These are phyloP conservation scores for Cucurbita ficifolia DNA, from an alignment of 306 rosid genomes.

Conservation along the genomic window DNA sequence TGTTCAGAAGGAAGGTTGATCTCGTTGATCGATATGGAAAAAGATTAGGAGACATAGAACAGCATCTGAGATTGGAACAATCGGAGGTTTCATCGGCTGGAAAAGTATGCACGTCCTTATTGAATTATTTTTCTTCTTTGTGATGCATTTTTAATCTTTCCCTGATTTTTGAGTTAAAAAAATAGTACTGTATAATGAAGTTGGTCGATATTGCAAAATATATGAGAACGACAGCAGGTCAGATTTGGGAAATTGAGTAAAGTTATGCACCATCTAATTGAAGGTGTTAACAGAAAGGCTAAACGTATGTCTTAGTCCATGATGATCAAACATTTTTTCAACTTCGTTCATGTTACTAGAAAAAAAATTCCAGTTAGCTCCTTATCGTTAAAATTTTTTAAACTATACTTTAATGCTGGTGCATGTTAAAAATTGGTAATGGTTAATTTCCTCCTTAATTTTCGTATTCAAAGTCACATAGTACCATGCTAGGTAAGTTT, in stretches of 20 bases:
- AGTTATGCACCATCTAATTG: not conserved
- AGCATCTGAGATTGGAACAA: conserved; percentile 52
- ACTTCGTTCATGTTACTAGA: too few species aligned
- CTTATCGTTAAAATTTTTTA: too few species aligned
- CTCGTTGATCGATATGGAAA: conserved; percentile 50
- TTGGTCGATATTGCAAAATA: not conserved
- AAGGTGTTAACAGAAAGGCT: not conserved
- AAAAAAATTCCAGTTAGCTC: too few species aligned
- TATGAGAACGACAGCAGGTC: not conserved
- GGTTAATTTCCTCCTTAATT: not conserved
- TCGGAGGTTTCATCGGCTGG: conserved; percentile 48
- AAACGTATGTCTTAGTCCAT: not conserved
- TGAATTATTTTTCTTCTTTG: conserved; percentile 12
- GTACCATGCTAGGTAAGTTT: too few species aligned
- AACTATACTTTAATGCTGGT: not conserved
- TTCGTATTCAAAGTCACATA: too few species aligned
- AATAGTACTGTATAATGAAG: not conserved
- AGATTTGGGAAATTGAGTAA: not conserved
- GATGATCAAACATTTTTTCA: not conserved
- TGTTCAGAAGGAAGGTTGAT: conserved; percentile 33
- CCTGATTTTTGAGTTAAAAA: not conserved
- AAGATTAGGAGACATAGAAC: conserved; percentile 56
- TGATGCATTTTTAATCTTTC: not conserved
- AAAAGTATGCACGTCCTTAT: conserved; percentile 45
- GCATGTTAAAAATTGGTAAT: not conserved